Evolutionary conservation across 2,329 filamentous ascomycete genomes (phyloP).

Genomic region (Pseudogymnoascus sp.): DNA sequence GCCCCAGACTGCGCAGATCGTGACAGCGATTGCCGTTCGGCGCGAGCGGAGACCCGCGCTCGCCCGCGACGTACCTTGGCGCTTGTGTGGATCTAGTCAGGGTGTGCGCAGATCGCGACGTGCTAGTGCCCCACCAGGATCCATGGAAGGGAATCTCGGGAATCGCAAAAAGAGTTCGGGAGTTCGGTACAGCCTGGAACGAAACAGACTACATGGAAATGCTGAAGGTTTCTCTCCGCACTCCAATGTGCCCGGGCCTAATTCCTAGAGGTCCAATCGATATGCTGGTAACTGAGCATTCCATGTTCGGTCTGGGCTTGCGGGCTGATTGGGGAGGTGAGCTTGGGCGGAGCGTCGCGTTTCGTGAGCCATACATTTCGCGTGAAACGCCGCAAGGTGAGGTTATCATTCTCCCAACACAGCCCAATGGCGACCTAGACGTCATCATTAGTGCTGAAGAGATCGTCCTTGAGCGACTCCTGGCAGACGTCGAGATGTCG

Average conservation of each 20-base stretch:
- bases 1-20: not conserved
- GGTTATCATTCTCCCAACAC: not conserved
- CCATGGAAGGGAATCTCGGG: not conserved
- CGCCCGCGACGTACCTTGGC: not conserved
- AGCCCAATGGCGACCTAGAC: not conserved
- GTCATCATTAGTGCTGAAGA: constrained; percentile 3
- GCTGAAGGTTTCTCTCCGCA: not conserved
- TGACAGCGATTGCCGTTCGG: not conserved
- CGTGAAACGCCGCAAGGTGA: constrained; percentile 1
- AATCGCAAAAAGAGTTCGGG: constrained; percentile 1
- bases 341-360: not conserved
- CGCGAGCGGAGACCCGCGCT: not conserved
- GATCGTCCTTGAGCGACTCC: not conserved
- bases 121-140: not conserved
- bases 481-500: not conserved
- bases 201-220: not conserved
- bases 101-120: not conserved
- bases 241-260: not conserved
- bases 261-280: constrained; percentile 5
- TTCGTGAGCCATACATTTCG: constrained; percentile 4
- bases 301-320: not conserved
- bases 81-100: constrained; percentile 5
- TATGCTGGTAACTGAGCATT: constrained; percentile 1
- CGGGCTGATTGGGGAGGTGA: constrained; percentile 1
- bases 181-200: not conserved